Percentiles rank a stretch among this genome's conserved stretches.
Conservation (phyloP, 306 rosid genomes). For the Glycyrrhiza uralensis region DNA sequence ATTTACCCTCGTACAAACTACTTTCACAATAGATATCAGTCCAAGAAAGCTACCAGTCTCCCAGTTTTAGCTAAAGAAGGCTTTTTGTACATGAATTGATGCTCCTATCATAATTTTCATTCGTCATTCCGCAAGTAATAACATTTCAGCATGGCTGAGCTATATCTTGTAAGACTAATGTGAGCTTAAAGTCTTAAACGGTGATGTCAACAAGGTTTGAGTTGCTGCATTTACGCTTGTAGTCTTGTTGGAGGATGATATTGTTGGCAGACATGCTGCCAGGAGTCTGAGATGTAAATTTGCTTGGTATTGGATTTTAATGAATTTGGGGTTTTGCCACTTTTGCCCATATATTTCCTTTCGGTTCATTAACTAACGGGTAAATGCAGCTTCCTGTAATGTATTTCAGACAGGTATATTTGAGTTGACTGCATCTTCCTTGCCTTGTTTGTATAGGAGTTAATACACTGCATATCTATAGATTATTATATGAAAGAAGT, state of each 20-base stretch:
- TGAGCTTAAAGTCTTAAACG: constrained; percentile 7
- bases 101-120: constrained; percentile 30
- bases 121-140: constrained; percentile 25
- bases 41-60: constrained; percentile 18
- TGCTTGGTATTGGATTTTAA: constrained; percentile 19
- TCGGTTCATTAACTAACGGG: constrained; percentile 8
- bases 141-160: constrained; percentile 24
- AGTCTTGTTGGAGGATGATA: constrained; percentile 14
- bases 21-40: constrained; percentile 55
- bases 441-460: constrained; percentile 5
- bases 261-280: constrained; percentile 11
- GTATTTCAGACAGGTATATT: constrained; percentile 7
- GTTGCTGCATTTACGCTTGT: constrained; percentile 25
- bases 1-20: constrained; percentile 80
- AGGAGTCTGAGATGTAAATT: constrained; percentile 28
- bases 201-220: constrained; percentile 33
- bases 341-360: constrained; percentile 8
- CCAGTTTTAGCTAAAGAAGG: constrained; percentile 32
- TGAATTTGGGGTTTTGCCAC: constrained; percentile 31
- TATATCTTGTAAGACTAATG: neutral
- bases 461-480: constrained; percentile 1
- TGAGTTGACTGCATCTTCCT: constrained; percentile 20
- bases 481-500: too few species aligned
- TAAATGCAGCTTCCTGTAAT: constrained; percentile 26
- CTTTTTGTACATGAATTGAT: constrained; percentile 44